phyloP scores from a whole-genome alignment of 441 rosid species.

The Euphorbia celastroides region DNA sequence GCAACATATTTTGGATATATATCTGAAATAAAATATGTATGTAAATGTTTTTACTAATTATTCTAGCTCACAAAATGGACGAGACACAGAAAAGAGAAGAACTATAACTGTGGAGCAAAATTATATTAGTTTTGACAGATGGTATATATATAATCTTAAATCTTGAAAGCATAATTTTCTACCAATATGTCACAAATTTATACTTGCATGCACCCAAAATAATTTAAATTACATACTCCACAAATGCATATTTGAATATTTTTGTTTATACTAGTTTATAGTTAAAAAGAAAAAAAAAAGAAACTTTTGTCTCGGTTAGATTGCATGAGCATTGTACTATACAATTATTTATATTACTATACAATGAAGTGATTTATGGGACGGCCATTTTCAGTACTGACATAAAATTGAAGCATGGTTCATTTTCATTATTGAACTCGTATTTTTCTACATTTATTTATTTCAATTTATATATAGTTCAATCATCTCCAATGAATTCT shows the following conservation, averaged over 20 bases:
- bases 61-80: no score
- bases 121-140: no score
- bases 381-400: conserved; percentile 5
- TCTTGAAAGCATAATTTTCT: no score
- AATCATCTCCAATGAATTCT: conserved; percentile 7
- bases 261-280: not conserved
- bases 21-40: no score
- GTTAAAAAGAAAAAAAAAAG: not conserved
- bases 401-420: conserved; percentile 24
- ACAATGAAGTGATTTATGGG: not conserved
- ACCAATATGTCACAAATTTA: no score
- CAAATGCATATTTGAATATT: not conserved
- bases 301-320: not conserved
- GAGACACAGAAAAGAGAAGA: no score
- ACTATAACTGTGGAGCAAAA: no score
- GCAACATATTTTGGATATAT: no score
- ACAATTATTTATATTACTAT: not conserved
- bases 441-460: not conserved
- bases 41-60: no score
- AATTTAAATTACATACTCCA: no score
- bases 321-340: not conserved
- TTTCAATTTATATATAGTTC: not conserved
- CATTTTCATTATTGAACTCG: not conserved
- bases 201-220: no score
- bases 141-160: no score